These are phyloP conservation scores for Arabidopsis suecica DNA, from an alignment of 345 rosid genomes.

Conservation along the genomic window DNA sequence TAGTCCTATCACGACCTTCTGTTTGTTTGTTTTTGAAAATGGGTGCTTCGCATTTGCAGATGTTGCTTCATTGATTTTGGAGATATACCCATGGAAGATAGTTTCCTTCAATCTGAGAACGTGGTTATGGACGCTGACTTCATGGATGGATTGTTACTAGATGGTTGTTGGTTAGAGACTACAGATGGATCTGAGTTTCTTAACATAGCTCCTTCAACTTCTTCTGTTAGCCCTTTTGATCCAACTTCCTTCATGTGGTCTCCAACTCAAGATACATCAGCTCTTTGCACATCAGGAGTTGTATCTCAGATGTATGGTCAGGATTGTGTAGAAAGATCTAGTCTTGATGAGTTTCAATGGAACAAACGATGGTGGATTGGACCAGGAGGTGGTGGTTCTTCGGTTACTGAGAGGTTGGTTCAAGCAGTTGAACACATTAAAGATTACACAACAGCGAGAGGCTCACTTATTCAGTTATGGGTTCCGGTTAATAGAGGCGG, in stretches of 20 bases:
- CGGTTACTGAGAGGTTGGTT: conserved; percentile 73
- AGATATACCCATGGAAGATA: conserved; percentile 60
- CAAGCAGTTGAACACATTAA: conserved; percentile 67
- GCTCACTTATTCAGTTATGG: conserved; percentile 86
- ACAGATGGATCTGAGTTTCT: conserved; percentile 85
- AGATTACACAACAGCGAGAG: conserved; percentile 63
- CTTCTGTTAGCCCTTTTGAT: conserved; percentile 52
- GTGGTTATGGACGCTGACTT: conserved; percentile 67
- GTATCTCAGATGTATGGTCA: conserved; percentile 45
- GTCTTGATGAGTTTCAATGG: conserved; percentile 44
- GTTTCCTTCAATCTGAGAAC: conserved; percentile 51
- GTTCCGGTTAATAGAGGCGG: conserved; percentile 80
- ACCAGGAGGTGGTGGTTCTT: conserved; percentile 52
- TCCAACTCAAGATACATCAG: conserved; percentile 48
- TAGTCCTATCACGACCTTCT: conserved; percentile 6
- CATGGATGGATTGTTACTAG: conserved; percentile 81
- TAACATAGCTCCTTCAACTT: conserved; percentile 50
- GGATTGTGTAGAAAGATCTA: conserved; percentile 46
- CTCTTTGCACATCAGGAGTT: conserved; percentile 37
- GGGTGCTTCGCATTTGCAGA: conserved; percentile 31
- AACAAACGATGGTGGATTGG: conserved; percentile 79
- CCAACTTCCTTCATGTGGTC: conserved; percentile 53
- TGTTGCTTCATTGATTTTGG: conserved; percentile 26
- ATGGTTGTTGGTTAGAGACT: conserved; percentile 94
- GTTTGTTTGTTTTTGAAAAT: conserved; percentile 25